Percentiles rank a stretch among this genome's conserved stretches.
Conservation (phyloP, 805 yeast species). For the Kuraishia borneana region DNA sequence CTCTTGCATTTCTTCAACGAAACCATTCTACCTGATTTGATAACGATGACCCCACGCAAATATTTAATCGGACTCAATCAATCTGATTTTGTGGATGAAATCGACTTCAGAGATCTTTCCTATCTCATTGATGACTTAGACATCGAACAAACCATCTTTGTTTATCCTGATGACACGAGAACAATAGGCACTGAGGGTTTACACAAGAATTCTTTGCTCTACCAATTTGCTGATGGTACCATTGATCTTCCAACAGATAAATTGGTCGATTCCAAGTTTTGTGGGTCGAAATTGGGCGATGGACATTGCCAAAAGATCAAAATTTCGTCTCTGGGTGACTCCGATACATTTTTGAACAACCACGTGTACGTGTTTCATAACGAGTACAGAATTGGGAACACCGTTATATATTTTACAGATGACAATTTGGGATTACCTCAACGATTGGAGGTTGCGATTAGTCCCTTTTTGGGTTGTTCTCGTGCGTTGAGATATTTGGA, state of each 20-base stretch:
- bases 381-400: slow-evolving; percentile 44
- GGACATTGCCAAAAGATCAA: slow-evolving; percentile 58
- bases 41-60: slow-evolving; percentile 40
- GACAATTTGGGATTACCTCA: slow-evolving; percentile 54
- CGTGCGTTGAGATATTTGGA: slow-evolving; percentile 49
- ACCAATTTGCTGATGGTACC: slow-evolving; percentile 49
- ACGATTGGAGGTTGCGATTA: slow-evolving; percentile 52
- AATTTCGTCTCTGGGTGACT: slow-evolving; percentile 21
- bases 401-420: slow-evolving; percentile 54
- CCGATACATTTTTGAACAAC: slow-evolving; percentile 38
- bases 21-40: slow-evolving; percentile 14
- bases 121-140: slow-evolving; percentile 44
- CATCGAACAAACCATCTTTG: slow-evolving; percentile 49
- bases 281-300: slow-evolving; percentile 47
- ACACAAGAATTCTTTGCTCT: slow-evolving; percentile 28
- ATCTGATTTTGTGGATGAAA: slow-evolving; percentile 56
- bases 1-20: slow-evolving; percentile 35
- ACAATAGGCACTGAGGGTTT: slow-evolving; percentile 10
- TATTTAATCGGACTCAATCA: slow-evolving; percentile 49
- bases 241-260: slow-evolving; percentile 22
- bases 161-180: slow-evolving; percentile 24
- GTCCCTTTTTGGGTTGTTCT: slow-evolving; percentile 53
- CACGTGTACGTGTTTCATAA: slow-evolving; percentile 32
- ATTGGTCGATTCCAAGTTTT: slow-evolving; percentile 40
- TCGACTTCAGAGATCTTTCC: slow-evolving; percentile 46